Percentiles rank a stretch among this genome's conserved stretches.
Conservation (phyloP, 305 asterid genomes). For the Rubia balearica region DNA sequence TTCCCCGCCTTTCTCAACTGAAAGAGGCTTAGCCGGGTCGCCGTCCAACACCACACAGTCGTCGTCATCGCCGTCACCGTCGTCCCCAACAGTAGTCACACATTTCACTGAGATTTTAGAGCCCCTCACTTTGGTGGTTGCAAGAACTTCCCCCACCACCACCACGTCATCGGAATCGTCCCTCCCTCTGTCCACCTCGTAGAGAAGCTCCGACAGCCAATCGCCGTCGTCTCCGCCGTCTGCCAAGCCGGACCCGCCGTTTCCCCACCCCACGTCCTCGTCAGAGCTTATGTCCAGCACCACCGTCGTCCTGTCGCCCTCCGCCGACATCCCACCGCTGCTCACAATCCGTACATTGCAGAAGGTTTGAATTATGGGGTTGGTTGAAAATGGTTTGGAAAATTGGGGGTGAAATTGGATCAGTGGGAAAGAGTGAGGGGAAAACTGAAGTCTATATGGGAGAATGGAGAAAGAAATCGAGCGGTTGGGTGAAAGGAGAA, state of each 20-base stretch:
- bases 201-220: constrained; percentile 47
- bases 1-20: constrained; percentile 22
- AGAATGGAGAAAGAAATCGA: not conserved
- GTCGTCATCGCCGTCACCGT: constrained; percentile 47
- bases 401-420: not conserved
- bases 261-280: constrained; percentile 44
- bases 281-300: constrained; percentile 75
- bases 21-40: constrained; percentile 53
- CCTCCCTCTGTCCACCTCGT: constrained; percentile 29
- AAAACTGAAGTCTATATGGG: not conserved
- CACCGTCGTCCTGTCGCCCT: constrained; percentile 38
- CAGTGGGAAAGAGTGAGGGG: not conserved
- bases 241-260: constrained; percentile 7
- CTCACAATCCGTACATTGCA: too few relatives aligned
- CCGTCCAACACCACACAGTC: constrained; percentile 77
- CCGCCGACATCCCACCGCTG: constrained; percentile 6
- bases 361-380: not conserved
- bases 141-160: constrained; percentile 34
- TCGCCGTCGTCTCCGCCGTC: constrained; percentile 28
- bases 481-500: not conserved
- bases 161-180: constrained; percentile 54
- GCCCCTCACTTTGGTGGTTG: constrained; percentile 25
- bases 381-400: not conserved
- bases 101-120: constrained; percentile 16
- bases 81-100: constrained; percentile 7